Evolutionary conservation across 441 rosid species (phyloP), one percentile per base, ranked within the genome.

Genomic region (Gossypium aridum): DNA sequence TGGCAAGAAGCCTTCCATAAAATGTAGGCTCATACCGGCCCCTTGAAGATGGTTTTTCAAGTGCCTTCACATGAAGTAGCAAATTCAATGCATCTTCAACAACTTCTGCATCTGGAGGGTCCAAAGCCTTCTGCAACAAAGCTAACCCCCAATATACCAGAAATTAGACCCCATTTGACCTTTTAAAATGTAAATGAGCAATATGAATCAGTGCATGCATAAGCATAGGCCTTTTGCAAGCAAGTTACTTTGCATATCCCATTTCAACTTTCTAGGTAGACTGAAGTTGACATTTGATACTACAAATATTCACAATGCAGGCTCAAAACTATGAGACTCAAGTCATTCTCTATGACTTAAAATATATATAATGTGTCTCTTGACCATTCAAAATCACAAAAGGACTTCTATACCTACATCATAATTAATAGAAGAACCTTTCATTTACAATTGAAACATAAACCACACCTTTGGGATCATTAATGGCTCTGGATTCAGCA

Each of bases 21-120:
- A 91, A 92, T 77, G 99, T 92, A 65, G 99, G 97, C 84, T 90
- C 95, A 71, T 80, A 87, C 66, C 96, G 90, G 47, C 87, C 92
- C 80, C 98, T 85, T n/a, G 81, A 28, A 72, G 89, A 84, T 75
- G 77, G 67, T 82, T 82, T 89, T 67, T 76, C 79, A 73, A 95
- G 62, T 80, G 97, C 97, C 13, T 75, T 80, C 76, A 86, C 82
- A 63, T 83, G 85, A 79, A 86, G 77, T 62, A 95, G 93, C 85
- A 91, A 75, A 80, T 79, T 76, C 74, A 92, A 76, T 74, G 99
- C 98, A 70, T 90, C 95, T 76, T 87, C 91, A 80, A 92, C 80
- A 77, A 90, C 90, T 67, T 83, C 85, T 43, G 92, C 81, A 75
- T 78, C 74, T n/a, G 99, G 99, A 66, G 95, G 89, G 85, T 93